Base-by-base conservation (phyloP, 495 filamentous ascomycete species). In the Penicillium simplicissimum region DNA sequence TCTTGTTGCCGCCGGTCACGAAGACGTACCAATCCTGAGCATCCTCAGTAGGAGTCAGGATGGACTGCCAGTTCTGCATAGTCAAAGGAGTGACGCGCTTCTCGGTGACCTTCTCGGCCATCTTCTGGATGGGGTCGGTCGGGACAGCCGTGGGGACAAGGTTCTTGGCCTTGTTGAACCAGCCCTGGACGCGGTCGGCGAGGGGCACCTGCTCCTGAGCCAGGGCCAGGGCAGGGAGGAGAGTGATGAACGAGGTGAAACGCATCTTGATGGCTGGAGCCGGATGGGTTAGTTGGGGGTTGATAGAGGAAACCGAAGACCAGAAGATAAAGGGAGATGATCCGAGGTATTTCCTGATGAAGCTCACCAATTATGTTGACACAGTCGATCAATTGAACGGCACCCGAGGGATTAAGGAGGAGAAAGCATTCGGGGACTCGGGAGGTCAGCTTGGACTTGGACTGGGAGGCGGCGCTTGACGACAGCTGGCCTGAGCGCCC, bases 1-100 rank as follows among this genome's bases (percentile, higher is more conserved):
- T 93, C 79, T 89, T 92, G 77, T 96, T 96, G 43, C 90, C 87
- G 53, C 93, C 93, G 1, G 89, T 91, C 53, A 96, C 74, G 69
- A 89, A 84, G 60, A 96, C 78, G 78, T 89, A 85, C 90, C 89
- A 96, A 72, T 93, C 88, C 74, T 90, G 86, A 3, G 89, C 83
- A 14, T 85, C 72, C 55, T 82, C 76, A 9, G 87, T 82, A 9
- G 89, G 87, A 23, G 76, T 81, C 61, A 92, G 84, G 57, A 91
- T 73, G 14, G 82, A 68, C 65, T 89, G 83, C 87, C 90, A 95
- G 84, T 91, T 90, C 48, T 84, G 73, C 61, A 89, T 77, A 38
- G 85, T 90, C 62, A 97, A 74, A n/a, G 69, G 73, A 38, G 78
- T 77, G 63, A 89, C 83, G 55, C 76, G 72, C 67, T 87, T 82